Evolutionary conservation across 176 grass and related monocot genomes (phyloP).

Genomic region (Luzula sylvatica): DNA sequence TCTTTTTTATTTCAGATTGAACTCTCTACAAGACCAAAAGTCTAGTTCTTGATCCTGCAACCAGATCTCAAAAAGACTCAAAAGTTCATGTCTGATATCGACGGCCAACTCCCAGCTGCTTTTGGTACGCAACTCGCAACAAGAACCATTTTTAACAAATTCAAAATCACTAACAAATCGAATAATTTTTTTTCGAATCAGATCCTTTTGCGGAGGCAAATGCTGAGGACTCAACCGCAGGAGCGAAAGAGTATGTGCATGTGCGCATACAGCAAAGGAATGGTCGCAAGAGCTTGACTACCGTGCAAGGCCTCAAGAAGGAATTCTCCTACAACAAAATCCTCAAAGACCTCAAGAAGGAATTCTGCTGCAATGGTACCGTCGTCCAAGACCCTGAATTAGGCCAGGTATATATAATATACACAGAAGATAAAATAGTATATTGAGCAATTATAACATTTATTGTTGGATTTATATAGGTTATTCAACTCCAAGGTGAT

Average conservation of each 20-base stretch:
- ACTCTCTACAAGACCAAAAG: neutral
- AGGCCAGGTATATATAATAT: conserved; percentile 19
- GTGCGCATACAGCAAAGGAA: conserved; percentile 47
- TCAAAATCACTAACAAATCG: too few species aligned
- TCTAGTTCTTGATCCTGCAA: neutral
- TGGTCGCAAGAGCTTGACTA: conserved; percentile 42
- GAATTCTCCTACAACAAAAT: conserved; percentile 36
- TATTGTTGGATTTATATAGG: conserved; percentile 5
- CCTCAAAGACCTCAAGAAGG: conserved; percentile 47
- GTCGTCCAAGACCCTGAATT: conserved; percentile 43
- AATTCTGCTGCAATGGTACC: conserved; percentile 43
- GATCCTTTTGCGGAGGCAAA: conserved; percentile 56
- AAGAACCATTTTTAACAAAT: too few species aligned
- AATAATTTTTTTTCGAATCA: neutral
- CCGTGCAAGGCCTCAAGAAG: conserved; percentile 40
- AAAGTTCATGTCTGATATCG: conserved; percentile 32
- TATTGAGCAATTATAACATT: too few species aligned
- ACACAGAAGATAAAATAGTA: too few species aligned
- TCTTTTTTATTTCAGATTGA: neutral
- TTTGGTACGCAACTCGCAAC: conserved; percentile 19
- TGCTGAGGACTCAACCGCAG: conserved; percentile 22
- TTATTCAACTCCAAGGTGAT: conserved; percentile 54
- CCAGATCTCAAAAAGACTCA: conserved; percentile 11
- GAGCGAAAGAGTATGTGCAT: conserved; percentile 34
- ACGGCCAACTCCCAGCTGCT: conserved; percentile 12